phyloP scores from a whole-genome alignment of 1,139 yeast species.

The Yamadazyma aaseri region DNA sequence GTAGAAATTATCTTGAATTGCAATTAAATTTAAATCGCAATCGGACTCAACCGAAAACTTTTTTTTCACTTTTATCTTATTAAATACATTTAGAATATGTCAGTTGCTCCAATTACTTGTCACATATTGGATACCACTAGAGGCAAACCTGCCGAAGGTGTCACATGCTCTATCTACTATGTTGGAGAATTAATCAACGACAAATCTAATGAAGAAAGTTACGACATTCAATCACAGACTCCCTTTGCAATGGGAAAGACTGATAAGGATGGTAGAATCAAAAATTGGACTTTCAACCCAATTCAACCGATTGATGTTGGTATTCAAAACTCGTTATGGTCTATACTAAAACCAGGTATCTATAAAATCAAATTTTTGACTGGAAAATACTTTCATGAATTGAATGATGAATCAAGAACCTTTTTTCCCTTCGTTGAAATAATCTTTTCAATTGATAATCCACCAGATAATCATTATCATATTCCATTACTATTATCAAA shows the following conservation, averaged over 20 bases:
- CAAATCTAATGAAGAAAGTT: conserved; percentile 25
- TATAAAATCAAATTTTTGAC: conserved; percentile 78
- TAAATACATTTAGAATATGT: conserved; percentile 15
- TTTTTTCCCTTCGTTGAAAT: conserved; percentile 88
- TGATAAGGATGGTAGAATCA: conserved; percentile 74
- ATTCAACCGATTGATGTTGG: conserved; percentile 29
- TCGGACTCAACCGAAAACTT: conserved; percentile 6
- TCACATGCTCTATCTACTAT: conserved; percentile 56
- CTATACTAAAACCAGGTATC: conserved; percentile 51
- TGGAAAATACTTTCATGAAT: conserved; percentile 55
- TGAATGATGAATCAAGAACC: conserved; percentile 35
- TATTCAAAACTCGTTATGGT: conserved; percentile 33
- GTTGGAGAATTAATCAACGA: conserved; percentile 27
- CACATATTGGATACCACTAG: conserved; percentile 83
- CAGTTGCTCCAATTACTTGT: conserved; percentile 70
- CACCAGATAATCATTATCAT: conserved; percentile 80
- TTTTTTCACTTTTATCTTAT: background rate
- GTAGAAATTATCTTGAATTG: conserved; percentile 1
- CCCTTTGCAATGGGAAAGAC: conserved; percentile 68
- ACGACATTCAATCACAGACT: conserved; percentile 23
- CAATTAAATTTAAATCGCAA: conserved; percentile 2
- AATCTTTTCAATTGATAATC: conserved; percentile 58
- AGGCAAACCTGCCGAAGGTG: conserved; percentile 76
- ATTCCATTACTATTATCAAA: conserved; percentile 80
- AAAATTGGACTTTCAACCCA: conserved; percentile 61